Conservation (phyloP, 225 moss, liverwort and hornwort species). For the Polytrichum formosum region DNA sequence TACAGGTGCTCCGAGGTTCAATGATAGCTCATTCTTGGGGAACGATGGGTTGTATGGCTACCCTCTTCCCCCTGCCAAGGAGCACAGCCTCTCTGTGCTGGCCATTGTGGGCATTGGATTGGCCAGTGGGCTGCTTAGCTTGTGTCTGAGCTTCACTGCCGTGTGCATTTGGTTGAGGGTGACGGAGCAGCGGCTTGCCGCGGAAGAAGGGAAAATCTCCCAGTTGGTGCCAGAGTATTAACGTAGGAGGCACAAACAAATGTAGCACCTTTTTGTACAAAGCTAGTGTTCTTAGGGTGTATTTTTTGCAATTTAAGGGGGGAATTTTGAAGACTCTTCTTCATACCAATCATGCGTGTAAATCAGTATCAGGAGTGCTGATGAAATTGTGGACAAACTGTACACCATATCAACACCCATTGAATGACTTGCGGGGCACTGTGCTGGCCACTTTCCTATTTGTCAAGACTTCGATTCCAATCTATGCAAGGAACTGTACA, state of each 20-base stretch:
- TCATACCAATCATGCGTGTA: too few species aligned
- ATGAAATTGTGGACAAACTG: too few species aligned
- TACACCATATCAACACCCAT: too few species aligned
- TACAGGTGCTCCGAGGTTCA: conserved; percentile 67
- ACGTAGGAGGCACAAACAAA: background rate
- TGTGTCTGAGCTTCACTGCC: conserved; percentile 82
- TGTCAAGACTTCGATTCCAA: too few species aligned
- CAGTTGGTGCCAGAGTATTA: conserved; percentile 80
- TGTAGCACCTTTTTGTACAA: background rate
- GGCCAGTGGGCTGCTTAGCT: conserved; percentile 82
- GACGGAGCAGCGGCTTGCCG: conserved; percentile 84
- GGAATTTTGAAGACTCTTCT: too few species aligned
- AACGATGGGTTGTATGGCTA: conserved; percentile 68
- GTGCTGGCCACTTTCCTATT: too few species aligned
- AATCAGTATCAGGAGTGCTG: too few species aligned
- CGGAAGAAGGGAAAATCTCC: conserved; percentile 93
- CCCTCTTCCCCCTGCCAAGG: conserved; percentile 54
- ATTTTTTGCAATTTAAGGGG: too few species aligned
- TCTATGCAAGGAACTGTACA: too few species aligned
- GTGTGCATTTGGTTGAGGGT: conserved; percentile 92
- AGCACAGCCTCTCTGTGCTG: conserved; percentile 55
- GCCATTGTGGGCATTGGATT: conserved; percentile 94
- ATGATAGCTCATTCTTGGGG: conserved; percentile 57
- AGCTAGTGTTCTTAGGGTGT: too few species aligned
- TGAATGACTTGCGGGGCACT: too few species aligned